Conservation (phyloP, 495 filamentous ascomycete genomes). For the Hypoxylon perforatum region DNA sequence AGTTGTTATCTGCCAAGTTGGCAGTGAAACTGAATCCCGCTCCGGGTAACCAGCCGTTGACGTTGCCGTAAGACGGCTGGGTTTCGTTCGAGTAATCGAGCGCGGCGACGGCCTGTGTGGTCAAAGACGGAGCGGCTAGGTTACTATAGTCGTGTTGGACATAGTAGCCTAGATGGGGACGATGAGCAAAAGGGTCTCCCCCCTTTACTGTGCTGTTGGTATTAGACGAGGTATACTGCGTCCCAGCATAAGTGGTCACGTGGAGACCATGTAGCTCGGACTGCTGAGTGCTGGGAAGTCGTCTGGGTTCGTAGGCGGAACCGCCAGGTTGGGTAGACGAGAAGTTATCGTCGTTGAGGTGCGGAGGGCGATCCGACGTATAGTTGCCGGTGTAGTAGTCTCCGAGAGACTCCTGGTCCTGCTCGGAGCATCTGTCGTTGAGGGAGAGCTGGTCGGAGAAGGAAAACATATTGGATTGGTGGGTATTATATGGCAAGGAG, state of each 20-base stretch:
- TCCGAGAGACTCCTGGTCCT: not conserved
- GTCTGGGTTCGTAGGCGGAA: slow-evolving; percentile 22
- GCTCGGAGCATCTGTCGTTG: slow-evolving; percentile 5
- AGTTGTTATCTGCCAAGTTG: slow-evolving; percentile 8
- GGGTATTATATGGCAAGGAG: not conserved
- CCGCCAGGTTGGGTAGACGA: slow-evolving; percentile 23
- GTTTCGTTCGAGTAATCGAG: slow-evolving; percentile 12
- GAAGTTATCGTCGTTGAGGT: slow-evolving; percentile 37
- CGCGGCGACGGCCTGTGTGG: slow-evolving; percentile 28
- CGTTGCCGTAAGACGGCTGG: slow-evolving; percentile 10
- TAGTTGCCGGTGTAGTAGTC: slow-evolving; percentile 16
- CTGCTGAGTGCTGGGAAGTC: slow-evolving; percentile 1
- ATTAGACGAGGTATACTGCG: slow-evolving; percentile 15
- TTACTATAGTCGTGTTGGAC: slow-evolving; percentile 18
- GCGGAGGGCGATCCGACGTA: slow-evolving; percentile 27
- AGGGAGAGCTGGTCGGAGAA: slow-evolving; percentile 3
- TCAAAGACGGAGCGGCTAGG: slow-evolving; percentile 5
- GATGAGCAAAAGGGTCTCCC: slow-evolving; percentile 5
- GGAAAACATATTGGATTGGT: slow-evolving; percentile 12
- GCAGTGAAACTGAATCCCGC: slow-evolving; percentile 1
- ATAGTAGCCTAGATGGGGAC: slow-evolving; percentile 6
- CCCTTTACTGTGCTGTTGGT: slow-evolving; percentile 13
- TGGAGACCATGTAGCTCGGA: too few relatives aligned
- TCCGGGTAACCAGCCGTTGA: slow-evolving; percentile 28
- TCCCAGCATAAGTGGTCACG: not conserved